Base-by-base conservation (phyloP, 2,329 filamentous ascomycete species). In the Sporothrix curviconia region DNA sequence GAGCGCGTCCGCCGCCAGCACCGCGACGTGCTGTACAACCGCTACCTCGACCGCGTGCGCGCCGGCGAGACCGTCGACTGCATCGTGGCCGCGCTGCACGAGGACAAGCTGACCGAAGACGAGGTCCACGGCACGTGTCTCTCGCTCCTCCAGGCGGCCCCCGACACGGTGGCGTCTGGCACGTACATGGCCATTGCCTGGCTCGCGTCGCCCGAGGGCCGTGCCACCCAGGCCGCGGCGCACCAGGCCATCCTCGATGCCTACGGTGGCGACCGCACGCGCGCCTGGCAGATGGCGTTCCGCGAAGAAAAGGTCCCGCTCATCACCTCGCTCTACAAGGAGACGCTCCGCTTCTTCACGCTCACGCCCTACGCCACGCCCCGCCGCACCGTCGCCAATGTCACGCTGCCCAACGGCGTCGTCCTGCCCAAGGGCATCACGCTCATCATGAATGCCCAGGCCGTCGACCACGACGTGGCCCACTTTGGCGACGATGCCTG, bases 391-490 rank as follows among this genome's bases (percentile, higher is more conserved):
- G 51, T 54, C 22, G 39, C 51, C 19, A 28, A 43, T 7, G 51
- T 54, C 25, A 54, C 51, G 12, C 51, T 54, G 12, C 51, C 53
- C n/a, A 25, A n/a, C 39, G 51, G 51, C 25, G 30, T 39, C 9
- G 30, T 44, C 2, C 28, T 54, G 17, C 51, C 51, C 39, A 44
- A 34, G 28, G 51, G 51, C 39, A 36, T 54, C 39, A 54, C 51
- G n/a, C 39, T 54, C 28, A 54, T 54, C 28, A 44, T 54, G 28
- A 54, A 54, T 19, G 51, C 51, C n/a, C 51, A 54, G 51, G 51
- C 37, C 28, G 28, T 34, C 30, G 24, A 54, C 30, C 51, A 54
- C 51, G 51, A 54, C 40, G 28, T 11, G 11, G 28, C 25, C 12
- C 51, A 44, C 19, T 54, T 54, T 36, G 50, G 50, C 25, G 39